Base-by-base conservation (phyloP, 345 rosid species). In the Moricandia moricandioides region DNA sequence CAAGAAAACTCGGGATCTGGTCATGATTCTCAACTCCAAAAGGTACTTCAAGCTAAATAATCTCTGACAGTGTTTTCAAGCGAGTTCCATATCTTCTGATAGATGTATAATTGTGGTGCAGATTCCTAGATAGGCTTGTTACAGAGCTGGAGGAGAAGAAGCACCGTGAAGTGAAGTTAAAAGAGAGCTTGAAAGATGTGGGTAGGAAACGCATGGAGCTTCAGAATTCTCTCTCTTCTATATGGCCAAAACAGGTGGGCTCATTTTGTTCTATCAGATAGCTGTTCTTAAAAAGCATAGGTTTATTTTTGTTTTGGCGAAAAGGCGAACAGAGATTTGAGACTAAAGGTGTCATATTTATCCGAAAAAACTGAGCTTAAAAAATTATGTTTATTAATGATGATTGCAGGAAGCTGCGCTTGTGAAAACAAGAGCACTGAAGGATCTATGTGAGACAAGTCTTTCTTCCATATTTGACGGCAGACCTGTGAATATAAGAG, bases 171-270 rank as follows among this genome's bases (percentile, higher is more conserved):
- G 81, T 83, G 76, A 95, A 87, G 83, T 76, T 92, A 55, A 90
- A 81, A 76, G 97, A 90, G 40, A 91, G 96, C 34, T 81, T 91
- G 83, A 92, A 89, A 84, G 96, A 90, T 52, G 73, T 92, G 66
- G 88, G 84, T 76, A 80, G 86, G 64, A 95, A 77, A 83, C 95
- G 90, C 56, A 87, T 92, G 97, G 93, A 91, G 83, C 96, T 94
- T 71, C 93, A 87, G 74, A 94, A 94, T 82, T 90, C 96, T 47
- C 73, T 90, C 35, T 86, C 87, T 71, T 91, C 98, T 21, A 88
- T 83, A 65, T 91, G 98, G 98, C 98, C 98, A 45, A 94, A 91
- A 86, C 97, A 90, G 84, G 98, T 87, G 40, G 71, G n/a, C 67
- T 24, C 40, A 76, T 68, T 63, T 27, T 56, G 49, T 64, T 69